These are phyloP conservation scores for Rhynchosporium secalis DNA, from an alignment of 2,329 filamentous ascomycete genomes.

Conservation along the genomic window DNA sequence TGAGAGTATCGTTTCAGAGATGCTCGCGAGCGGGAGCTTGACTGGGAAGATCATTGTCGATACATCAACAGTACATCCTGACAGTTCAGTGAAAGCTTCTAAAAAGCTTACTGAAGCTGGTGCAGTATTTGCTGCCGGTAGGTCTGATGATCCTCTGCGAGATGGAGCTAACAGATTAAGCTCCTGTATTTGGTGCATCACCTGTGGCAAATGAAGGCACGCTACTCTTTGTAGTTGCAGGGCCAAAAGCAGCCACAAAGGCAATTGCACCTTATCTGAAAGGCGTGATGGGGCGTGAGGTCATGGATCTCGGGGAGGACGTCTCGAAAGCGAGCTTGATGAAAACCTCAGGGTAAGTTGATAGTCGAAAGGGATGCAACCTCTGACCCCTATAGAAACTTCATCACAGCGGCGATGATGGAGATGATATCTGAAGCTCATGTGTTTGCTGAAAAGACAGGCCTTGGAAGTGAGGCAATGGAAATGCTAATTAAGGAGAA, in stretches of 20 bases:
- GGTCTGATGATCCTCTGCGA: slow-evolving; percentile 12
- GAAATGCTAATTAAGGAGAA: slow-evolving; percentile 45
- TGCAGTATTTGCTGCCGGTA: slow-evolving; percentile 43
- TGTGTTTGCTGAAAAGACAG: slow-evolving; percentile 48
- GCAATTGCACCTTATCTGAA: slow-evolving; percentile 44
- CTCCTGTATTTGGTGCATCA: slow-evolving; percentile 48
- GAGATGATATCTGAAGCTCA: slow-evolving; percentile 48
- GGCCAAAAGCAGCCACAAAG: slow-evolving; percentile 41
- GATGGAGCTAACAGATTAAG: slow-evolving; percentile 38
- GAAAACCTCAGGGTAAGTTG: slow-evolving; percentile 43
- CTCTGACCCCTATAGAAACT: slow-evolving; percentile 33
- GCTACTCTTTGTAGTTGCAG: slow-evolving; percentile 46
- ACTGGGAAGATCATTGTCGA: slow-evolving; percentile 39
- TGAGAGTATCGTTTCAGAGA: slow-evolving; percentile 35
- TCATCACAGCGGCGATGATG: slow-evolving; percentile 45
- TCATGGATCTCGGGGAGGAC: slow-evolving; percentile 46
- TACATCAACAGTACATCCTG: slow-evolving; percentile 39
- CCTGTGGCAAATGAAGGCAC: slow-evolving; percentile 46
- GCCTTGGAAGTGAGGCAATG: slow-evolving; percentile 44
- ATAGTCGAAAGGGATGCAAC: background rate
- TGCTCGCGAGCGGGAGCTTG: slow-evolving; percentile 29
- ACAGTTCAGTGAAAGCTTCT: slow-evolving; percentile 40
- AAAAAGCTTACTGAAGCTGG: slow-evolving; percentile 39
- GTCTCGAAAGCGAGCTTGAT: slow-evolving; percentile 44
- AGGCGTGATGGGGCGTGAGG: slow-evolving; percentile 44